Base-by-base conservation (phyloP, 108 stramenopile species). In the Asterionellopsis glacialis region DNA sequence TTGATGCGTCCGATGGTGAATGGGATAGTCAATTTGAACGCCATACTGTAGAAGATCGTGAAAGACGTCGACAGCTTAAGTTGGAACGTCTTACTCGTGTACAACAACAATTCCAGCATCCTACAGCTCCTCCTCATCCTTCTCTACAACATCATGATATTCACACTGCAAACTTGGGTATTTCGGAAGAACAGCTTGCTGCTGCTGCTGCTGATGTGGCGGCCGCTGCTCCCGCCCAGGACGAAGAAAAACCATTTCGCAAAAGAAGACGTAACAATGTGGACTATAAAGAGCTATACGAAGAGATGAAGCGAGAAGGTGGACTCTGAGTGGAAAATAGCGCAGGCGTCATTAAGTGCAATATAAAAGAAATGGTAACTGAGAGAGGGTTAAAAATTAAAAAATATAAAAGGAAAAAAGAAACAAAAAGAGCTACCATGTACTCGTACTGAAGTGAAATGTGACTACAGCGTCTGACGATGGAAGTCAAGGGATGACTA, bases 21-120 rank as follows among this genome's bases (percentile, higher is more conserved):
- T 91, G 87, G 85, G 93, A 94, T 59, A 84, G 83, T 67, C 81
- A 81, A 47, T 91, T 81, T 55, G 93, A 94, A 72, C 67, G 74
- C 24, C 85, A 87, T 45, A 74, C 88, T 61, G 75, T 85, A 39
- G 93, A 94, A 59, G 85, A 85, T 54, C 80, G 87, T 44, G 93
- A 94, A 65, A 75, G 84, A 26, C 91, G 88, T 55, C 80, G 90
- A 27, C 82, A 88, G 54, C 75, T 80, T 51, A 85, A 85, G 64
- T 40, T 82, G 45, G 93, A 91, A 33, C 81, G 84, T 28, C 64
- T 81, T 65, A 16, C 51, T 54, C 68, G 63, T 41, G 54, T 41
- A 16, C 47, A 21, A 5, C 47, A 19, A 57, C 56, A 40, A 54
- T 1, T 15, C 5, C 53, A 33, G 51, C 49, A 49, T 68, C 33